phyloP scores from a whole-genome alignment of 2,329 filamentous ascomycete genomes.

The Stachybotrys echinatus region DNA sequence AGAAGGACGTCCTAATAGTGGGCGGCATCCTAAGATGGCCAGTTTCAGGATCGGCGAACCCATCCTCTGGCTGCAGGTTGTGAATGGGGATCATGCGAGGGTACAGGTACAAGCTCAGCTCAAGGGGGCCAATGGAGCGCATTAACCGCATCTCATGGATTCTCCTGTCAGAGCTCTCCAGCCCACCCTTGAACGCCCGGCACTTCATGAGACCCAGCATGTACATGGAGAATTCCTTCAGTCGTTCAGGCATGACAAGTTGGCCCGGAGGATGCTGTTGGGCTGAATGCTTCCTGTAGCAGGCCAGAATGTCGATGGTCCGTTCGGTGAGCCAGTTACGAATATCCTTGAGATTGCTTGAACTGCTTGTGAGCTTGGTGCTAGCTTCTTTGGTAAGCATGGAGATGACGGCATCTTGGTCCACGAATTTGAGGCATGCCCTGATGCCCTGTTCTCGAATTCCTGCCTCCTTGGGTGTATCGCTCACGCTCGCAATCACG shows the following conservation, averaged over 20 bases:
- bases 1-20: constrained; percentile 75
- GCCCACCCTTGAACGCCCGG: constrained; percentile 87
- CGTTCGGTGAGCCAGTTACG: constrained; percentile 80
- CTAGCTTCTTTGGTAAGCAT: constrained; percentile 92
- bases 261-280: constrained; percentile 83
- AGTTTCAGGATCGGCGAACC: constrained; percentile 82
- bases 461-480: constrained; percentile 43
- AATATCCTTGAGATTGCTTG: constrained; percentile 75
- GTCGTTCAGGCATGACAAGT: constrained; percentile 87
- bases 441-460: constrained; percentile 52
- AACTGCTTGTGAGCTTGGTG: constrained; percentile 69
- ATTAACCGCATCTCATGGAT: constrained; percentile 90
- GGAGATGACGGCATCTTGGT: constrained; percentile 87
- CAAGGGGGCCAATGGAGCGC: constrained; percentile 77
- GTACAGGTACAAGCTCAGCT: constrained; percentile 89
- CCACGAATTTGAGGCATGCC: constrained; percentile 86
- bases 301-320: constrained; percentile 85
- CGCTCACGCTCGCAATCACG: constrained; percentile 85
- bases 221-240: constrained; percentile 97
- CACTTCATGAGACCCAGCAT: constrained; percentile 86
- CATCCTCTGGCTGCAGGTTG: constrained; percentile 80
- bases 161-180: constrained; percentile 83
- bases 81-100: constrained; percentile 90
- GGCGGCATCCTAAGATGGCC: constrained; percentile 84
- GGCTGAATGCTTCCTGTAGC: constrained; percentile 89